Base-by-base conservation (phyloP, 345 rosid species). In the Brassica rapa region DNA sequence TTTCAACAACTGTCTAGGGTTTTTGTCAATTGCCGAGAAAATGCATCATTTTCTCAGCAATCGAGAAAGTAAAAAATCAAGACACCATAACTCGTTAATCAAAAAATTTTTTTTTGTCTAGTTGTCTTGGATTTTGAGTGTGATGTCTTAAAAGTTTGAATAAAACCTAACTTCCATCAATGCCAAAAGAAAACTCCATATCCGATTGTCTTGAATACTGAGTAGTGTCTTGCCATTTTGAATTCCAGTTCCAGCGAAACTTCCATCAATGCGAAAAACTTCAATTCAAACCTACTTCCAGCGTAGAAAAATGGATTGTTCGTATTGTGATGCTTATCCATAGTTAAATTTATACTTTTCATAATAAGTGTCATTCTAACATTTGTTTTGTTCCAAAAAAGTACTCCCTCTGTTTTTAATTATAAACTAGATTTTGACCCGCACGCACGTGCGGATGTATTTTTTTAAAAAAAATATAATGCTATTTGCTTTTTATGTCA, bases 1-100 rank as follows among this genome's bases (percentile, higher is more conserved):
- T 71, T 77, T 27, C 32, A 63, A 64, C 71, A 77, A 64, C 76
- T 64, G 76, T 77, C 71, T 68, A 49, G 55, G 35, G 56, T 68
- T 46, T 35, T 43, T 76, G 70, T 62, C 63, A 9, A 39, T 39
- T 10, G 46, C 46, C 4, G 46, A 39, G 46, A 39, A 39, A 39
- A 39, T 39, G 46, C 46, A 39, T 39, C 43, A 37, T 37, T 37
- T 37, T 37, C 43, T 37, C 43, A 37, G 43, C 43, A 37, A 37
- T 9, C 10, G 10, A 37, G 43, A 8, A 37, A 37, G 43, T 37
- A 37, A 8, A 37, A 37, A 33, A 33, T 37, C 11, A 37, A 37
- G 43, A 37, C 43, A 37, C 43, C 43, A 37, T 37, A 37, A 37
- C 11, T 37, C 43, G 43, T 37, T 37, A 8, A 37, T 37, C 43